Evolutionary conservation across 441 rosid species (phyloP).

Genomic region (Adansonia grandidieri): DNA sequence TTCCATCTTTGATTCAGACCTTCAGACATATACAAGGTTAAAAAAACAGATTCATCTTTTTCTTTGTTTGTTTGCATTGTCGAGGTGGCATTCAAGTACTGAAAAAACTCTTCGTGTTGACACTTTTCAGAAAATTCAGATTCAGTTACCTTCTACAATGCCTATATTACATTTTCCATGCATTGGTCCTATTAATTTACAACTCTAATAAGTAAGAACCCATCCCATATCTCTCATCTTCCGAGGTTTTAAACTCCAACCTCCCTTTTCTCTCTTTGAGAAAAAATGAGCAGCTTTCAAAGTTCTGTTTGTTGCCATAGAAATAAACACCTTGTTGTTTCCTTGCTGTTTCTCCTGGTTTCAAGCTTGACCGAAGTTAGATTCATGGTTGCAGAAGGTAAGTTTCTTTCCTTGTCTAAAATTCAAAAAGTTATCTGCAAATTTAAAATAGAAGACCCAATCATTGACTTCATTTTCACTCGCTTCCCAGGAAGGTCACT

Average conservation of each 20-base stretch:
- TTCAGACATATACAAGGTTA: neutral
- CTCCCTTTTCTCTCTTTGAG: constrained; percentile 1
- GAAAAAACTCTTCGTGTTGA: constrained; percentile 25
- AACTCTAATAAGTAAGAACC: constrained; percentile 5
- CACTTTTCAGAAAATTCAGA: constrained; percentile 37
- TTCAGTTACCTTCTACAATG: constrained; percentile 29
- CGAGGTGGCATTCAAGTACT: constrained; percentile 39
- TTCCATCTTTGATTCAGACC: constrained; percentile 29
- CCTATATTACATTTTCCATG: constrained; percentile 33
- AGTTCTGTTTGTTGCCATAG: constrained; percentile 32
- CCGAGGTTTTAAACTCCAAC: constrained; percentile 4
- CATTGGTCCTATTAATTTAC: constrained; percentile 12
- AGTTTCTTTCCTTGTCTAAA: constrained; percentile 14
- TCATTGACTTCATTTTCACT: neutral
- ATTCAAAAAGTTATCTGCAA: neutral
- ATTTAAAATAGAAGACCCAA: neutral
- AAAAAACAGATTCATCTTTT: constrained; percentile 18
- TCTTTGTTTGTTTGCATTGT: constrained; percentile 21
- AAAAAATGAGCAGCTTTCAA: constrained; percentile 47
- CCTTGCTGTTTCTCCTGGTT: constrained; percentile 45
- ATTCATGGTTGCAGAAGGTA: constrained; percentile 48
- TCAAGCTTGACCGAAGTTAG: constrained; percentile 37
- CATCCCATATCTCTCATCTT: constrained; percentile 10
- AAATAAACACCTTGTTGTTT: constrained; percentile 37
- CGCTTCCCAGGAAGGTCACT: constrained; percentile 41